Evolutionary conservation across 441 rosid species (phyloP).

Genomic region (Gossypium schwendimanii): DNA sequence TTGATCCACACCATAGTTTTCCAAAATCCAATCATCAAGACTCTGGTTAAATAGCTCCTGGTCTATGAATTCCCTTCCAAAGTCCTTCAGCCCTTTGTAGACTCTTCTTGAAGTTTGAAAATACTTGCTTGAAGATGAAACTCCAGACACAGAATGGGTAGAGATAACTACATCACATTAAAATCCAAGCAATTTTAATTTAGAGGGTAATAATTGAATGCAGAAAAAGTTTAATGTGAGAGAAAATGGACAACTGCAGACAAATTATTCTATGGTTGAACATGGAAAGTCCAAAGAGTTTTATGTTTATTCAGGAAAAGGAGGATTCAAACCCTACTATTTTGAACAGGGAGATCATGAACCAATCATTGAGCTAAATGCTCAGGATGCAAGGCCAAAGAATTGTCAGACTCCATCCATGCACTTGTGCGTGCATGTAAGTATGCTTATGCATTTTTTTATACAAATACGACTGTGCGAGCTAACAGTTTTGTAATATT

Average conservation of each 20-base stretch:
- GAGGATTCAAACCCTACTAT: background rate
- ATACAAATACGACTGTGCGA: background rate
- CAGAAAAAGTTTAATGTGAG: background rate
- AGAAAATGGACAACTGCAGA: background rate
- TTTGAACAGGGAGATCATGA: background rate
- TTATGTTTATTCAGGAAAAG: background rate
- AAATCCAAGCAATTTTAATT: background rate
- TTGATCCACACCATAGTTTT: constrained; percentile 27
- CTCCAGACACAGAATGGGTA: constrained; percentile 32
- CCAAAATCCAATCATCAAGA: constrained; percentile 44
- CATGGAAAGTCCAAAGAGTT: background rate
- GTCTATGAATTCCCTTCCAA: constrained; percentile 29
- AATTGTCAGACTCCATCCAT: background rate
- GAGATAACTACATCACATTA: constrained; percentile 37
- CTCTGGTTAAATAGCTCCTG: constrained; percentile 32
- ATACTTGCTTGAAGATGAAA: constrained; percentile 39
- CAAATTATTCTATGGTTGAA: background rate
- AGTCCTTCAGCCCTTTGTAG: constrained; percentile 48
- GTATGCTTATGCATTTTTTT: background rate
- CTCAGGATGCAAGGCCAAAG: background rate
- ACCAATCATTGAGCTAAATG: background rate
- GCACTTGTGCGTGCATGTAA: background rate
- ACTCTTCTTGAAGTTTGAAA: constrained; percentile 38
- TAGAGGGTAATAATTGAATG: background rate
- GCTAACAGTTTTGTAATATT: background rate